Conservation (phyloP, 345 rosid genomes). For the Brassica rapa region DNA sequence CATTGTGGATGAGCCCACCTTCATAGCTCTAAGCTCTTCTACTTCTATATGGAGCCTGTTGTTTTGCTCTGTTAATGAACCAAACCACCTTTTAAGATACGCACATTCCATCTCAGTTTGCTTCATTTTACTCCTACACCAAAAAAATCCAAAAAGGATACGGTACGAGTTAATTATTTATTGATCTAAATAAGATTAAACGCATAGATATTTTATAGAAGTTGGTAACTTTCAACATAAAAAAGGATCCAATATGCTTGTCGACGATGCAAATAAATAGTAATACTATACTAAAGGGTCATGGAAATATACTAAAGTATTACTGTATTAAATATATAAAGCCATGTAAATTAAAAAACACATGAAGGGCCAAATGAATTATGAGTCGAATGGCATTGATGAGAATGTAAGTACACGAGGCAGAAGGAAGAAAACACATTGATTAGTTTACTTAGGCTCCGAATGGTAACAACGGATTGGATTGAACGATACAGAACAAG, state of each 20-base stretch:
- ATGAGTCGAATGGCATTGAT: slow-evolving; percentile 41
- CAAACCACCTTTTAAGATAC: slow-evolving; percentile 89
- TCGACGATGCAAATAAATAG: slow-evolving; percentile 10
- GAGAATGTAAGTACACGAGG: slow-evolving; percentile 36
- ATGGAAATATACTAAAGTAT: no score
- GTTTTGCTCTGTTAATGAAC: slow-evolving; percentile 88
- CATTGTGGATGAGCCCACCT: slow-evolving; percentile 63
- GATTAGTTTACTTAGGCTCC: neutral
- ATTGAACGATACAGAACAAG: no score
- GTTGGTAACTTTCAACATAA: neutral
- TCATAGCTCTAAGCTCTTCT: slow-evolving; percentile 88
- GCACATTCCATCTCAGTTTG: slow-evolving; percentile 97
- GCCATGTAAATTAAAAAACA: slow-evolving; percentile 10
- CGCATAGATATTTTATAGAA: neutral
- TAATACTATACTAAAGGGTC: neutral
- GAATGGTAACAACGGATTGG: no score
- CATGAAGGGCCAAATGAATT: slow-evolving; percentile 33
- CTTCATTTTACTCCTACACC: slow-evolving; percentile 83
- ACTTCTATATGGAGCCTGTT: slow-evolving; percentile 86
- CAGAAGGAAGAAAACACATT: slow-evolving; percentile 28
- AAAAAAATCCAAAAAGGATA: neutral
- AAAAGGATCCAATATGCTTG: slow-evolving; percentile 15
- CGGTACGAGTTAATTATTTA: neutral
- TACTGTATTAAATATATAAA: neutral
- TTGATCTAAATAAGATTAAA: neutral